Percentiles rank a stretch among this genome's conserved stretches.
These are phyloP conservation scores for Exophiala oligosperma DNA, from an alignment of 2,329 filamentous ascomycete species.

Conservation along the genomic window DNA sequence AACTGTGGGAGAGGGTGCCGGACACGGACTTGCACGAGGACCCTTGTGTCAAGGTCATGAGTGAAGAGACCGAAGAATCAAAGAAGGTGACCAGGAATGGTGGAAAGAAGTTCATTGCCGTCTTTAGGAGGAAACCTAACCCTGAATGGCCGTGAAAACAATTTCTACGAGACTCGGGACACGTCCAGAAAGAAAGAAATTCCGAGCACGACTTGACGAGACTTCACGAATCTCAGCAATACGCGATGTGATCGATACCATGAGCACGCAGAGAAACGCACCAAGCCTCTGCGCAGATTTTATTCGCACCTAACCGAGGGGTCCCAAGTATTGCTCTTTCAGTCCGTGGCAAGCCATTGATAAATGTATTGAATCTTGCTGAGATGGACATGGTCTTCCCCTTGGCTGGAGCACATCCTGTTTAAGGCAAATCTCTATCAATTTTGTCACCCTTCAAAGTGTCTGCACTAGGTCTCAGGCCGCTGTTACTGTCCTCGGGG, in stretches of 20 bases:
- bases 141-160: conserved; percentile 62
- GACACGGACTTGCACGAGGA: conserved; percentile 56
- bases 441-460: conserved; percentile 6
- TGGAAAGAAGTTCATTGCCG: conserved; percentile 85
- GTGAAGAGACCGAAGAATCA: conserved; percentile 86
- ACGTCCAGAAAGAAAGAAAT: background rate
- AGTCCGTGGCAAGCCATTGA: too few species aligned
- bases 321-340: background rate
- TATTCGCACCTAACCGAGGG: background rate
- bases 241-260: too few species aligned
- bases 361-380: too few species aligned
- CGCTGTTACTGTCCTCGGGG: conserved; percentile 10
- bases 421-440: background rate
- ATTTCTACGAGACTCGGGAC: background rate
- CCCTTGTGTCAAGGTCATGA: conserved; percentile 64
- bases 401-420: too few species aligned
- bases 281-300: too few species aligned
- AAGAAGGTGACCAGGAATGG: conserved; percentile 94
- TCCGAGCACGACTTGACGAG: too few species aligned
- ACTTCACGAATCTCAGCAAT: too few species aligned
- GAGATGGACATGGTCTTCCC: too few species aligned
- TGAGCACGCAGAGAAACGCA: too few species aligned
- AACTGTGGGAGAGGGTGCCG: conserved; percentile 72
- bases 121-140: conserved; percentile 79
- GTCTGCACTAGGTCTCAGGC: conserved; percentile 8